These are phyloP conservation scores for Handroanthus guayacan DNA, from an alignment of 257 asterid species.

Conservation along the genomic window DNA sequence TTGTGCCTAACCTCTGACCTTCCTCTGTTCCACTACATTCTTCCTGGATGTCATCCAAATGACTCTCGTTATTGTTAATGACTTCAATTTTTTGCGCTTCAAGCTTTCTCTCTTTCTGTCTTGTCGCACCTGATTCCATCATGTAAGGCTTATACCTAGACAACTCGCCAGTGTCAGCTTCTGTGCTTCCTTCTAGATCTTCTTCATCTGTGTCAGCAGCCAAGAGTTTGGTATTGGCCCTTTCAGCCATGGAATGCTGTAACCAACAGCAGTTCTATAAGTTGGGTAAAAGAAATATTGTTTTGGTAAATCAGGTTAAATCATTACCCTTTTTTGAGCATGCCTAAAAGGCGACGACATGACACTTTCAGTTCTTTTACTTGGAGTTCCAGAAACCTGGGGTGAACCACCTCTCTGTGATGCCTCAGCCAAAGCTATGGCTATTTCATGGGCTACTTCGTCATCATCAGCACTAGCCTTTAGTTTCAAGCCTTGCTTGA, in stretches of 20 bases:
- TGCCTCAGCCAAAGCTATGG: conserved; percentile 87
- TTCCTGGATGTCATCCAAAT: conserved; percentile 81
- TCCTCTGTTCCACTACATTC: conserved; percentile 95
- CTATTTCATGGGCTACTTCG: conserved; percentile 86
- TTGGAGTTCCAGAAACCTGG: conserved; percentile 84
- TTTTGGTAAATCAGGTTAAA: conserved; percentile 35
- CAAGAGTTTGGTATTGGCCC: conserved; percentile 49
- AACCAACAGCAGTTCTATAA: conserved; percentile 46
- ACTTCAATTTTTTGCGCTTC: conserved; percentile 59
- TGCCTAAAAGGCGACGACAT: conserved; percentile 75
- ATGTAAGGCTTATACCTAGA: conserved; percentile 50
- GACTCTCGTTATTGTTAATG: conserved; percentile 57
- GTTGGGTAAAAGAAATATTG: conserved; percentile 10
- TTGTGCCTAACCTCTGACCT: conserved; percentile 63
- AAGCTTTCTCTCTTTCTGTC: conserved; percentile 55
- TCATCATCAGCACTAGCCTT: conserved; percentile 71
- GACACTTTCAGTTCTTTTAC: conserved; percentile 74
- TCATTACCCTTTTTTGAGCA: conserved; percentile 68
- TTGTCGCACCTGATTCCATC: conserved; percentile 45
- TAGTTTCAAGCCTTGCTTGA: conserved; percentile 61
- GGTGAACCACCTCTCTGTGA: conserved; percentile 92
- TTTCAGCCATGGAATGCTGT: conserved; percentile 53
- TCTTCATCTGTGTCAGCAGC: conserved; percentile 77
- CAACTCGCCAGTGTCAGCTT: conserved; percentile 86
- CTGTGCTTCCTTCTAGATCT: conserved; percentile 79